Evolutionary conservation across 306 rosid genomes (phyloP), one percentile per base, ranked within the genome.

Genomic region (Lathyrus tuberosus): DNA sequence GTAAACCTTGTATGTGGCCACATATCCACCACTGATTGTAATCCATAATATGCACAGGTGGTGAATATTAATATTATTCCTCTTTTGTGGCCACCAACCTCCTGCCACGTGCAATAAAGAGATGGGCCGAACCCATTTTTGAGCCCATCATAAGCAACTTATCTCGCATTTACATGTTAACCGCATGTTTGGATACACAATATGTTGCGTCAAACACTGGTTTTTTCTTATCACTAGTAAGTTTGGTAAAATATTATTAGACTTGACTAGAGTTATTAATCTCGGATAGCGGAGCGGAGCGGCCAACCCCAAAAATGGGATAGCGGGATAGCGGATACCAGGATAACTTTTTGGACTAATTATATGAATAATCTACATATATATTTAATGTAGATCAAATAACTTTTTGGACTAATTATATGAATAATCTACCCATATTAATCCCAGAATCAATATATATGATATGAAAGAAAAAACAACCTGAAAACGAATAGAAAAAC

Each of bases 21-120:
- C n/a, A 53, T 13, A 37, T 37, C 49, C n/a, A 13, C 38, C 63
- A 14, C 47, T 12, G 44, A 52, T 11, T 18, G 30, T 35, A 75
- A 58, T 46, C 54, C 73, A 53, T 9, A 54, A 65, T 43, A 46
- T 18, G 65, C 48, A 74, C 35, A 61, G 3, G 67, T 67, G 72
- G 17, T 16, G 18, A 48, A 67, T 48, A 41, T 44, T 63, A 42
- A 64, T 5, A 66, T 48, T n/a, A 66, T 58, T 66, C 59, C 18
- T 40, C 30, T 3, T 62, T 64, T 42, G 53, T 53, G 6, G 53
- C 38, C 53, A 64, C 49, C 22, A 20, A 20, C 22, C 33, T 20
- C 69, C 37, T 4, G 20, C 37, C 52, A 42, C 22, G 38, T 42
- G 52, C 53, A 8, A 11, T 64, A 64, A 41, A 20, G 35, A 41